Conservation (phyloP, 2,329 filamentous ascomycete species). For the Blastomyces parvus region DNA sequence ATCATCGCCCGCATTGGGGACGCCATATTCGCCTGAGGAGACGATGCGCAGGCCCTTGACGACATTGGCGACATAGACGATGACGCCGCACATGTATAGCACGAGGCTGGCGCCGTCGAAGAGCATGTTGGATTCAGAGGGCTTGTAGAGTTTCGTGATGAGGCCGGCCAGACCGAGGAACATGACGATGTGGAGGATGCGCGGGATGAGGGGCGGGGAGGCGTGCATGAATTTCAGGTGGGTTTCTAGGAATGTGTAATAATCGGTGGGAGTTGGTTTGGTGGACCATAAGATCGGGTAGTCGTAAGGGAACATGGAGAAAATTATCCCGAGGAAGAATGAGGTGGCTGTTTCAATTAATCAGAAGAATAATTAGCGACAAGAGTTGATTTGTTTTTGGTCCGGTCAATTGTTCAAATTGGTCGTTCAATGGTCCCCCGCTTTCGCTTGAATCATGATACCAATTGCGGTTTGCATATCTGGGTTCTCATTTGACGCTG, state of each 20-base stretch:
- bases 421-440: background rate
- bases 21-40: conserved; percentile 58
- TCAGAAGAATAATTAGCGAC: background rate
- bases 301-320: conserved; percentile 88
- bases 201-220: conserved; percentile 81
- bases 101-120: conserved; percentile 71
- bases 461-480: background rate
- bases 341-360: conserved; percentile 56
- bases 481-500: background rate
- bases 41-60: conserved; percentile 87
- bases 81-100: conserved; percentile 73
- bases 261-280: conserved; percentile 40
- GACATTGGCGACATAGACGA: conserved; percentile 92
- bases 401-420: background rate
- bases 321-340: conserved; percentile 97
- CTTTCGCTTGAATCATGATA: background rate
- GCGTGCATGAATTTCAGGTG: conserved; percentile 88
- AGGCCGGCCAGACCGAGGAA: conserved; percentile 80
- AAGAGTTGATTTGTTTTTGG: conserved; percentile 8
- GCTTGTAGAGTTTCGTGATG: conserved; percentile 88
- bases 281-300: conserved; percentile 42
- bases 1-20: conserved; percentile 29
- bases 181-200: conserved; percentile 89
- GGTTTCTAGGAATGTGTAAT: conserved; percentile 76
- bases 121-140: conserved; percentile 86